phyloP scores from a whole-genome alignment of 768 basidiomycete genomes.

The Cystobasidium tubakii region DNA sequence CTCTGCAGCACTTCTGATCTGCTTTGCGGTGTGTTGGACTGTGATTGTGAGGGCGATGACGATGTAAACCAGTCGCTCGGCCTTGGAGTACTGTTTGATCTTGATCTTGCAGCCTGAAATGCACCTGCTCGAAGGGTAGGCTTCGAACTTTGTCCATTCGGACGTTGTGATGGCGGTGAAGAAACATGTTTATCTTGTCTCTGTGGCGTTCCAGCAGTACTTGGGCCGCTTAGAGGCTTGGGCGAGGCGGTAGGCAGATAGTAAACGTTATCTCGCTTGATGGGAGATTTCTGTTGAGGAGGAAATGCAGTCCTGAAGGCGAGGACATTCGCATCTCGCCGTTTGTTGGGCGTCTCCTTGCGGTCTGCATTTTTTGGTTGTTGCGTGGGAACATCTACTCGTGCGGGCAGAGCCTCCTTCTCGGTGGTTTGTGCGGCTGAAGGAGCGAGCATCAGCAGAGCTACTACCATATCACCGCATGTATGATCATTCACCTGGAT shows the following conservation, averaged over 20 bases:
- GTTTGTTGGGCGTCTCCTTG: background rate
- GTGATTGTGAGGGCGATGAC: background rate
- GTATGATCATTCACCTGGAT: background rate
- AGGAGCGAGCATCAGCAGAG: too few relatives aligned
- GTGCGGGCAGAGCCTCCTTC: background rate
- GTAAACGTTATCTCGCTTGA: background rate
- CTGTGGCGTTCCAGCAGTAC: slow-evolving; percentile 3
- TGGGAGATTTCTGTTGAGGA: background rate
- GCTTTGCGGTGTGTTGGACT: background rate
- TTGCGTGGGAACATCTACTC: background rate
- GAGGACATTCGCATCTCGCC: background rate
- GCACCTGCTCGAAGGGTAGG: slow-evolving; percentile 19
- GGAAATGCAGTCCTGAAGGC: background rate
- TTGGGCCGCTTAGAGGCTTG: background rate
- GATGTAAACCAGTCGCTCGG: slow-evolving; percentile 2
- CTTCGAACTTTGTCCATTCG: background rate
- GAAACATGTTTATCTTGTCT: slow-evolving; percentile 7
- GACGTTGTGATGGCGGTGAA: background rate
- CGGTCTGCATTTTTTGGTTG: background rate
- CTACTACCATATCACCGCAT: background rate
- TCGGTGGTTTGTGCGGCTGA: background rate
- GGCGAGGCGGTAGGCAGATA: background rate
- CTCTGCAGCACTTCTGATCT: background rate
- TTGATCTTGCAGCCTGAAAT: background rate
- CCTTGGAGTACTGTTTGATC: slow-evolving; percentile 18